These are phyloP conservation scores for Calocera cornea DNA, from an alignment of 768 basidiomycete species.

Conservation along the genomic window DNA sequence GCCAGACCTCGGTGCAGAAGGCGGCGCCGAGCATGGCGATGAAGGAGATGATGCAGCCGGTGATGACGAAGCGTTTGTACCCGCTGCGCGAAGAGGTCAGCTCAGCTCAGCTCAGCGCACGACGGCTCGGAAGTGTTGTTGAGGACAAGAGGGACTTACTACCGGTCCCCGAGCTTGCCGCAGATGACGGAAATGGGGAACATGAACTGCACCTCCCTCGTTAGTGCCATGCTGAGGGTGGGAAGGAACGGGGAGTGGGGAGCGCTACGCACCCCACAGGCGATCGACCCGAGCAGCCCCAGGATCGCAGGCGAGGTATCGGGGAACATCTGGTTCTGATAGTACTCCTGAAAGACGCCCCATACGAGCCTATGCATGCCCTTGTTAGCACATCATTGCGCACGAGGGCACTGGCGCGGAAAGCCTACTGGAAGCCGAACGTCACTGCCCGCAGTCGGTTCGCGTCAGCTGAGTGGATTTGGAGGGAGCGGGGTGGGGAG, in stretches of 20 bases:
- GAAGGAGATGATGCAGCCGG: constrained; percentile 8
- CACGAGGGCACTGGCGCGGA: background rate
- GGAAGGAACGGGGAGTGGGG: too few species aligned
- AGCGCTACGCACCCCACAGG: constrained; percentile 9
- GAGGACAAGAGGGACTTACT: constrained; percentile 6
- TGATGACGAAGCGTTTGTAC: constrained; percentile 11
- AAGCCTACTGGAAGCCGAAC: background rate
- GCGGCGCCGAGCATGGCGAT: constrained; percentile 9
- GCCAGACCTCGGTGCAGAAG: constrained; percentile 14
- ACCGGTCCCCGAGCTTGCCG: constrained; percentile 13
- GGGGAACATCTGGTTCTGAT: constrained; percentile 10
- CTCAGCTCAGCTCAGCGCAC: background rate
- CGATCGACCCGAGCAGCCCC: constrained; percentile 8
- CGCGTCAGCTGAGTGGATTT: background rate
- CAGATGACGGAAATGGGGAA: constrained; percentile 9
- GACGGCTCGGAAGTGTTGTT: background rate
- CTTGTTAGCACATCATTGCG: background rate
- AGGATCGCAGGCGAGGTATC: constrained; percentile 9
- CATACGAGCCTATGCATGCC: constrained; percentile 4
- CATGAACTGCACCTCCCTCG: constrained; percentile 11
- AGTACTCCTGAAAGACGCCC: constrained; percentile 14
- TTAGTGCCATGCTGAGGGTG: too few species aligned
- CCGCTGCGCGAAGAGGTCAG: background rate
- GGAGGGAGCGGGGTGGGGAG: background rate
- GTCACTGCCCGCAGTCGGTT: background rate